phyloP scores from a whole-genome alignment of 441 rosid genomes.

The Viola pubescens region DNA sequence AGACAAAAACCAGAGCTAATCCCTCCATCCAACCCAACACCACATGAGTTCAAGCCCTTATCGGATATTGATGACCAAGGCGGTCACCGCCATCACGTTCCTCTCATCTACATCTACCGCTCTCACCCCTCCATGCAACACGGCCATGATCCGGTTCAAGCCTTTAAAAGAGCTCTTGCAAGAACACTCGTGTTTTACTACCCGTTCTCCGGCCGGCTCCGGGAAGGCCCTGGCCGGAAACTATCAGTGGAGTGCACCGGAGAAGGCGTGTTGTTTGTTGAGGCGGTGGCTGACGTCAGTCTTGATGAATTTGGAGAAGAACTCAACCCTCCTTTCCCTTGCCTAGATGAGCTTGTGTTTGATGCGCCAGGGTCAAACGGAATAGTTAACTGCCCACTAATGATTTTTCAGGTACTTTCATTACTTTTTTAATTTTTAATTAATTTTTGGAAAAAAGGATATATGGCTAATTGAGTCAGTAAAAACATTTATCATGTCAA shows the following conservation, averaged over 20 bases:
- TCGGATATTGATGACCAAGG: slow-evolving; percentile 49
- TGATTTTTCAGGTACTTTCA: slow-evolving; percentile 40
- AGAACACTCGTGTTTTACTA: slow-evolving; percentile 38
- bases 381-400: slow-evolving; percentile 30
- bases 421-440: no score
- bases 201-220: slow-evolving; percentile 39
- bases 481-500: no score
- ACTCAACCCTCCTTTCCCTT: slow-evolving; percentile 53
- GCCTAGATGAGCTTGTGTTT: slow-evolving; percentile 43
- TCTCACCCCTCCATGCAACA: slow-evolving; percentile 21
- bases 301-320: slow-evolving; percentile 34
- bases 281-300: slow-evolving; percentile 39
- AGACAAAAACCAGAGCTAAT: slow-evolving; percentile 26
- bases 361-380: slow-evolving; percentile 34
- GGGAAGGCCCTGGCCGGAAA: slow-evolving; percentile 30
- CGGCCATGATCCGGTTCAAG: slow-evolving; percentile 26
- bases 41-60: slow-evolving; percentile 26
- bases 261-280: slow-evolving; percentile 36
- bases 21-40: slow-evolving; percentile 29
- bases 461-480: no score
- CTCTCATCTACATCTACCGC: slow-evolving; percentile 19
- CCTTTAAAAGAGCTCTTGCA: slow-evolving; percentile 30
- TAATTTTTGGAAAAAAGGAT: no score
- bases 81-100: slow-evolving; percentile 24
- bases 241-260: slow-evolving; percentile 42